A percentile compares a stretch with the other conserved stretches of the same genome.
These are phyloP conservation scores for Betula pendula DNA, from an alignment of 306 rosid genomes.

Conservation along the genomic window DNA sequence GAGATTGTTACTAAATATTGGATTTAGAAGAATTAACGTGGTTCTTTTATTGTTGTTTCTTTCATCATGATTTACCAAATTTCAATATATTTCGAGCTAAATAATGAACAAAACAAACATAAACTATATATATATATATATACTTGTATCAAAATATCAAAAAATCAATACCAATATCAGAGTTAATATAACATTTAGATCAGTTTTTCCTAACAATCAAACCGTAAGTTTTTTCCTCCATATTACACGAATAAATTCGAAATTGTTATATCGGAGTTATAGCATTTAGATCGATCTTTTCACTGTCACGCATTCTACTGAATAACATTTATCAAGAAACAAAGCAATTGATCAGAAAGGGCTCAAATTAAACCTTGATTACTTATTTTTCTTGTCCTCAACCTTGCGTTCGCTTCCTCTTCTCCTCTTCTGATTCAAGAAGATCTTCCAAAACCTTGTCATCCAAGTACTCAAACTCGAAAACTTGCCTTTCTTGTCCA, in stretches of 20 bases:
- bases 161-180: not conserved
- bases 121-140: not conserved
- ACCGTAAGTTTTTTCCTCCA: not conserved
- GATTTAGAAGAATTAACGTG: not conserved
- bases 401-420: conserved; percentile 34
- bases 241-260: not conserved
- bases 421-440: conserved; percentile 57
- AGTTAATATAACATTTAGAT: not conserved
- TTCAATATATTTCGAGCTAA: not conserved
- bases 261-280: too few relatives aligned
- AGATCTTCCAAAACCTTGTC: conserved; percentile 72
- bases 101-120: not conserved
- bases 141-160: not conserved
- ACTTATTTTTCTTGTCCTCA: not conserved
- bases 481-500: conserved; percentile 41
- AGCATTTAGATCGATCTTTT: too few relatives aligned
- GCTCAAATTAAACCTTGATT: not conserved
- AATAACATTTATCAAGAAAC: too few relatives aligned
- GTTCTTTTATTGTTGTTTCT: not conserved
- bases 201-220: not conserved
- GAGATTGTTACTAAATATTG: not conserved
- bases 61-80: not conserved
- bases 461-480: conserved; percentile 76
- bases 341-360: not conserved
- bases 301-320: too few relatives aligned